Base-by-base conservation (phyloP, 1,284 basidiomycete species). In the Moesziomyces sp. region DNA sequence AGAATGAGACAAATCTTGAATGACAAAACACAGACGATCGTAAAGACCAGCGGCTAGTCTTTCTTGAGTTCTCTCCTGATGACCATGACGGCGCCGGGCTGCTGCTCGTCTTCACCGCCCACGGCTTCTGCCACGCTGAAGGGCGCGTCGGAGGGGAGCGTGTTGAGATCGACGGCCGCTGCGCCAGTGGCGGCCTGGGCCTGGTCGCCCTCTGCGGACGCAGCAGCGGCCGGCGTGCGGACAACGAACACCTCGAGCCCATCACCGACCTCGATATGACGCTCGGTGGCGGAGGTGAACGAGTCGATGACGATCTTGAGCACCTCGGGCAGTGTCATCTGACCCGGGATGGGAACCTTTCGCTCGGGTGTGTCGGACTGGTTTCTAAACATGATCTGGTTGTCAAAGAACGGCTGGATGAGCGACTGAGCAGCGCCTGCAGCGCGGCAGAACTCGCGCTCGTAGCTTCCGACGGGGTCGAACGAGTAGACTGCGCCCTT, bases 341-440 rank as follows among this genome's bases (percentile, higher is more conserved):
- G 73, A 7, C 82, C 82, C 24, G 82, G 82, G 13, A 63, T 73
- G 16, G 82, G 82, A 0, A 83, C 63, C 10, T 50, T 52, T 38
- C 59, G 65, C 18, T 61, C 72, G n/a, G 80, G 74, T 7, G 77
- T 79, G 23, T 79, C 58, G 7, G 62, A 63, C 42, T 81, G 81
- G 65, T 84, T 84, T 49, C 74, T 77, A 63, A 80, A 82, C 82
- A 83, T 83, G 72, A 84, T 81, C 72, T 83, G 81, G 61, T 71
- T 80, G 67, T 84, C 82, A 38, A 84, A 67, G 67, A 84, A 84
- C 0, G 82, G 82, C 70, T 83, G 82, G 48, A 84, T 70, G 21
- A 84, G 67, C 51, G 78, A 79, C 63, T 84, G 81, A 4, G 82
- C 82, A 0, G 80, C 75, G 14, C 82, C 82, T 7, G 79, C 79